A percentile compares a stretch with the other conserved stretches of the same genome.
These are phyloP conservation scores for Tetrahymena malaccensis DNA, from an alignment of 73 alveolate species.

Conservation along the genomic window DNA sequence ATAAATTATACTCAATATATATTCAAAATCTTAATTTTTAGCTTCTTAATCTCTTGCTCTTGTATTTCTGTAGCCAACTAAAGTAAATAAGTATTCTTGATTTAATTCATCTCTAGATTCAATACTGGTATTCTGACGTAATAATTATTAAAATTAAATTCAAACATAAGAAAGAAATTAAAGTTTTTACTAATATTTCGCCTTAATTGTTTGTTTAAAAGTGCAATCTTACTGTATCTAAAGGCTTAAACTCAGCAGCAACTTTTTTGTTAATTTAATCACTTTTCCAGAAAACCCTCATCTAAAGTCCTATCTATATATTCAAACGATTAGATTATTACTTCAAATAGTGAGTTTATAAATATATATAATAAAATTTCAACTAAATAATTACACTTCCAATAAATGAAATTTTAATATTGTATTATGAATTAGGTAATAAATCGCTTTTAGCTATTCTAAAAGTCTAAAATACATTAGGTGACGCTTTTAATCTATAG, in stretches of 20 bases:
- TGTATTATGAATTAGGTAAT: neutral
- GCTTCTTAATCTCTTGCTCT: neutral
- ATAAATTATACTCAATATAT: neutral
- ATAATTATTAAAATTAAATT: neutral
- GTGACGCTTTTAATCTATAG: neutral
- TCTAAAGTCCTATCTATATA: neutral
- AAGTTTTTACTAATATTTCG: neutral
- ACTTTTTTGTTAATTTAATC: neutral
- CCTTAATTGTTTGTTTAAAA: neutral
- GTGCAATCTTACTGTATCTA: neutral
- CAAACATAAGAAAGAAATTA: too few relatives aligned
- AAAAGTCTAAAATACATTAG: neutral
- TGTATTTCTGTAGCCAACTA: neutral
- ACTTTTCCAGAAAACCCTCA: neutral
- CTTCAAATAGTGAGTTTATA: neutral
- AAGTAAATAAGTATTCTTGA: neutral
- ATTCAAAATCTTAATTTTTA: neutral
- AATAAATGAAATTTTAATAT: neutral
- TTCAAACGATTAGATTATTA: neutral
- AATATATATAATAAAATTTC: neutral
- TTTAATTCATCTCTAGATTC: neutral
- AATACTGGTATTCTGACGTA: neutral
- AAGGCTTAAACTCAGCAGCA: neutral
- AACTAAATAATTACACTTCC: neutral
- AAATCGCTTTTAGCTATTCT: neutral